Evolutionary conservation across 1,139 yeast species (phyloP), one percentile per base, ranked within the genome.

Genomic region (Diutina catenulata): DNA sequence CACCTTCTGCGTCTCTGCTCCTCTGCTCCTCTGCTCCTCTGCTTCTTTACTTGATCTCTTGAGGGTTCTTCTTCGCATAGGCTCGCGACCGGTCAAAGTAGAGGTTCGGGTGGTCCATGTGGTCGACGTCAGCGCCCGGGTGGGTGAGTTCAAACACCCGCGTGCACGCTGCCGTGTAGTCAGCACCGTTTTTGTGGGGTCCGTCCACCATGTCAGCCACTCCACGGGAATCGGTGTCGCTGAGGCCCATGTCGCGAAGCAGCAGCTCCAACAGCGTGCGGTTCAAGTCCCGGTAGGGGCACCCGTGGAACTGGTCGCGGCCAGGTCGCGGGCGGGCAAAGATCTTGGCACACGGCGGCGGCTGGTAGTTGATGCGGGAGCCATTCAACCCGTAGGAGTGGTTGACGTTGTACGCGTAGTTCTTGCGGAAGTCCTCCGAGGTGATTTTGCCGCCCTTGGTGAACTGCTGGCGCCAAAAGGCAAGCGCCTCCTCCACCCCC

Each of bases 321-420:
- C 70, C 70, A 0, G 95, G 94, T 42, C 76, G 68, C 6, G 91
- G 86, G 47, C 79, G 76, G 25, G 76, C 68, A 42, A 83, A 59
- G 32, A 93, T 83, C 1, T 80, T 77, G 22, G 76, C 73, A 62
- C 96, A 91, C 51, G 80, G 82, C 80, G 81, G 74, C 1, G 97
- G 95, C 48, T 74, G 74, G 59, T 86, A 87, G 49, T 86, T 82
- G 49, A 76, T 80, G 43, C 95, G 64, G 11, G 81, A 80, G 48
- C 98, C 99, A 56, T 86, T 96, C 41, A 86, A 64, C 38, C 97
- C 98, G 54, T 91, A 91, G 46, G 70, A 72, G 57, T 93, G 97
- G 43, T 95, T 72, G 48, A 91, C 72, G 50, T 83, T 84, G 64
- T 91, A 91, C 42, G 74, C 68, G 62, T 91, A 88, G 51, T 88